Evolutionary conservation across 1,139 yeast genomes (phyloP), one percentile per base, ranked within the genome.

Genomic region (Casaregolazyma suthepensis): DNA sequence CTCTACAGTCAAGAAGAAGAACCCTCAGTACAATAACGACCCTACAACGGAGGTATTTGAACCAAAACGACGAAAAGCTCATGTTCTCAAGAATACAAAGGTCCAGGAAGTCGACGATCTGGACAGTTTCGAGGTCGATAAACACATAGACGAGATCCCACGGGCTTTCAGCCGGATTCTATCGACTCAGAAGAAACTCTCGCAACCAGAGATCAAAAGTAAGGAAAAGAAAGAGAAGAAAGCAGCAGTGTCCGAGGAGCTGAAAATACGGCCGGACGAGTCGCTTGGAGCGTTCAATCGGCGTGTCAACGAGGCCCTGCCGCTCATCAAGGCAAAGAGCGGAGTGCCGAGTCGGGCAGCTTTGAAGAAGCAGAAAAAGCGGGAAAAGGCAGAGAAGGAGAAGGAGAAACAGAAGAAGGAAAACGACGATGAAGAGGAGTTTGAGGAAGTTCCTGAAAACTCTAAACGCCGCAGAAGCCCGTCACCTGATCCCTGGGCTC

Each of bases 401-500:
- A 26, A 45, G 46, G 35, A 53, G 22, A 55, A 57, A 43, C 62
- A 48, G 26, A 57, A 50, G 23, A 51, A 40, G 10, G 60, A 56
- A 17, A 60, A 53, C 19, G 65, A 59, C 22, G 63, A 61, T 26
- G 64, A 62, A 15, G 60, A 60, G 17, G 63, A 57, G 2, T 18
- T 26, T 3, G 66, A 61, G n/a, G 63, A 61, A 45, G 55, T 57
- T 45, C 60, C n/a, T 57, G 38, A 37, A 47, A 43, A 13, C 54
- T 3, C 7, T 48, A 54, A 56, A 51, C 54, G 57, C 13, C 43
- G 47, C 10, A 59, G 73, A 17, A 70, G 66, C 17, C 50, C 61
- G 5, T 69, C 72, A 5, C 74, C 74, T 1, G 76, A 73, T 57
- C 74, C 75, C 1, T 73, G 75, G 75, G 71, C 70, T 5, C 61